These are phyloP conservation scores for Trichosporon sp. DNA, from an alignment of 1,284 basidiomycete genomes.

Conservation along the genomic window DNA sequence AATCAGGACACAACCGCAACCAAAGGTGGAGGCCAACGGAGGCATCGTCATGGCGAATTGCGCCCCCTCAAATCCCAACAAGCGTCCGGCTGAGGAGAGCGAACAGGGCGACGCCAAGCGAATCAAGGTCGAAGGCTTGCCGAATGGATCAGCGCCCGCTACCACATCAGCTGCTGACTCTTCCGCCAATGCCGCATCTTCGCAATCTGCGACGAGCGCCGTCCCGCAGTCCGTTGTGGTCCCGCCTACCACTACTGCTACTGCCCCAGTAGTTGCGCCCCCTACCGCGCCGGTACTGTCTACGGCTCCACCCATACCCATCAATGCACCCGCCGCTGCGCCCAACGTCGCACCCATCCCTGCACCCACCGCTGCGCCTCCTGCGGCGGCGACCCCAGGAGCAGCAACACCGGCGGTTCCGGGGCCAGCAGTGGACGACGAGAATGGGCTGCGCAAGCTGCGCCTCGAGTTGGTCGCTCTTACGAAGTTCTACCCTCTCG, in stretches of 20 bases:
- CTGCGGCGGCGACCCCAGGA: not conserved
- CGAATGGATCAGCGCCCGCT: not conserved
- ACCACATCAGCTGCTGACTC: not conserved
- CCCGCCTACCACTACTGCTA: not conserved
- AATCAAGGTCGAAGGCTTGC: not conserved
- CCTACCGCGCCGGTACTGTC: not conserved
- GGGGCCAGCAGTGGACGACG: slow-evolving; percentile 1
- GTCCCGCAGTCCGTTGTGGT: not conserved
- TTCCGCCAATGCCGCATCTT: not conserved
- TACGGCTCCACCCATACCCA: not conserved
- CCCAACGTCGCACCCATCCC: not conserved
- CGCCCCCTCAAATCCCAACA: not conserved
- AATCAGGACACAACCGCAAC: too few relatives aligned
- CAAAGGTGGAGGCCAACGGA: slow-evolving; percentile 7
- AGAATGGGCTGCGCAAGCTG: slow-evolving; percentile 24
- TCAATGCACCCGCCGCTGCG: not conserved
- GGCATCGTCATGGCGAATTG: slow-evolving; percentile 15
- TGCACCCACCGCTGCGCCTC: not conserved
- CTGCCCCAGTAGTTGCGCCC: not conserved
- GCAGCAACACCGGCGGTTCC: not conserved
- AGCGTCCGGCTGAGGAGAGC: not conserved
- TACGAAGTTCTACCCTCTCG: slow-evolving; percentile 43
- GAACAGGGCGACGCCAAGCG: slow-evolving; percentile 10
- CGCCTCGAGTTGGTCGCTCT: slow-evolving; percentile 40
- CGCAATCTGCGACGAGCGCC: not conserved